These are phyloP conservation scores for Pelargonium fulgidum DNA, from an alignment of 441 rosid species.

Conservation along the genomic window DNA sequence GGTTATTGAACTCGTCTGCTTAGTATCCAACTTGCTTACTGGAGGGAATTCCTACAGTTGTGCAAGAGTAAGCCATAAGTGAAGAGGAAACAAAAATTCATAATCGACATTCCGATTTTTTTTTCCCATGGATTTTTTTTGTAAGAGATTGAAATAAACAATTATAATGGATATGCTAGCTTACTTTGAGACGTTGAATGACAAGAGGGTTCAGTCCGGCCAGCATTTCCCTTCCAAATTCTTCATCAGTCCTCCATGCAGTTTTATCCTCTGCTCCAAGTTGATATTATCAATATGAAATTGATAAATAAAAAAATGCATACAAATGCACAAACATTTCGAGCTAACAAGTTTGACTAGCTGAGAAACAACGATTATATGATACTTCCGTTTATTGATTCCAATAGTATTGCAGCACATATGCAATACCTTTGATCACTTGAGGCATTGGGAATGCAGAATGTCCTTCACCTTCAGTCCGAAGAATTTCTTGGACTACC, in stretches of 20 bases:
- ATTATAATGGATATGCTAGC: not conserved
- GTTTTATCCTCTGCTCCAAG: conserved; percentile 32
- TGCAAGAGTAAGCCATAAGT: not conserved
- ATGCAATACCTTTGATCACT: conserved; percentile 49
- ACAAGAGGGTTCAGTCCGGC: conserved; percentile 69
- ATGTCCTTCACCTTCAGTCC: conserved; percentile 42
- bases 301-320: too few relatives aligned
- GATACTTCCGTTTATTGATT: not conserved
- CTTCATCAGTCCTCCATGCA: conserved; percentile 83
- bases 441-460: conserved; percentile 61
- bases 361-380: not conserved
- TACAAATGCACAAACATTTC: not conserved
- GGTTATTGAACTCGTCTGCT: conserved; percentile 48
- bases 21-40: conserved; percentile 31
- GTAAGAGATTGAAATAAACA: not conserved
- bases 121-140: not conserved
- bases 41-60: conserved; percentile 64
- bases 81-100: not conserved
- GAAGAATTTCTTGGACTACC: conserved; percentile 52
- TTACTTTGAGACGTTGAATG: conserved; percentile 57
- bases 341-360: not conserved
- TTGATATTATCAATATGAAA: not conserved
- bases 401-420: not conserved
- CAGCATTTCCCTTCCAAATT: conserved; percentile 70
- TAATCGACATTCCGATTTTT: not conserved